Conservation (phyloP, 371 early-diverging fungal species). For the Parasitella parasitica region DNA sequence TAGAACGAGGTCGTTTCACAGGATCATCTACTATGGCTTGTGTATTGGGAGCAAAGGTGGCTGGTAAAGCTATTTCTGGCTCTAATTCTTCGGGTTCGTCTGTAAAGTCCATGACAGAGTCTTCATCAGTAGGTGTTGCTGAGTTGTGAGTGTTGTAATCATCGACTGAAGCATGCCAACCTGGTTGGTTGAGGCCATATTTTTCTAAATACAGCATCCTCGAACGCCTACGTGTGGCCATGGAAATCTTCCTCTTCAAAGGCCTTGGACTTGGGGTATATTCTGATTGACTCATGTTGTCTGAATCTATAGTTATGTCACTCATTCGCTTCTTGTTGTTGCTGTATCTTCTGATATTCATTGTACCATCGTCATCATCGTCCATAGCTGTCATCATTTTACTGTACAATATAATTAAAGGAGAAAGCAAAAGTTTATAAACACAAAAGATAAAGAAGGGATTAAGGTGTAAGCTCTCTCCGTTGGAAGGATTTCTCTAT, state of each 20-base stretch:
- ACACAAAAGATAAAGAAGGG: background rate
- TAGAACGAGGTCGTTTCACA: conserved; percentile 30
- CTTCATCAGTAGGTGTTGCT: background rate
- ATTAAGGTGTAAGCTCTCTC: background rate
- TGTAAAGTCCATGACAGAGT: conserved; percentile 3
- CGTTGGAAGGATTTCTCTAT: background rate
- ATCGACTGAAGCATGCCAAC: conserved; percentile 21
- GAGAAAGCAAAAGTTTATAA: background rate
- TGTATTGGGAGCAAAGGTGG: conserved; percentile 6
- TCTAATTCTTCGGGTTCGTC: conserved; percentile 8
- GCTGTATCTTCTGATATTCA: background rate
- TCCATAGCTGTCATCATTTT: background rate
- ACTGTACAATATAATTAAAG: background rate
- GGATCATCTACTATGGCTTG: conserved; percentile 1
- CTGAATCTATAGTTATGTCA: background rate
- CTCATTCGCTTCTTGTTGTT: background rate
- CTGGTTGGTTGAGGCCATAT: conserved; percentile 30
- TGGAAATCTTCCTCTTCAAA: conserved; percentile 6
- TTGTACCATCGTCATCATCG: background rate
- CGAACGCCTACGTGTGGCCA: conserved; percentile 25
- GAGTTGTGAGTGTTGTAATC: conserved; percentile 5
- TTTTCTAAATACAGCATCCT: conserved; percentile 30
- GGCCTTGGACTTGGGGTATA: conserved; percentile 9
- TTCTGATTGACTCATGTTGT: conserved; percentile 6
- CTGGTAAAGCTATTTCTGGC: background rate